Evolutionary conservation across 768 basidiomycete genomes (phyloP).

Genomic region (Boletales sp.): DNA sequence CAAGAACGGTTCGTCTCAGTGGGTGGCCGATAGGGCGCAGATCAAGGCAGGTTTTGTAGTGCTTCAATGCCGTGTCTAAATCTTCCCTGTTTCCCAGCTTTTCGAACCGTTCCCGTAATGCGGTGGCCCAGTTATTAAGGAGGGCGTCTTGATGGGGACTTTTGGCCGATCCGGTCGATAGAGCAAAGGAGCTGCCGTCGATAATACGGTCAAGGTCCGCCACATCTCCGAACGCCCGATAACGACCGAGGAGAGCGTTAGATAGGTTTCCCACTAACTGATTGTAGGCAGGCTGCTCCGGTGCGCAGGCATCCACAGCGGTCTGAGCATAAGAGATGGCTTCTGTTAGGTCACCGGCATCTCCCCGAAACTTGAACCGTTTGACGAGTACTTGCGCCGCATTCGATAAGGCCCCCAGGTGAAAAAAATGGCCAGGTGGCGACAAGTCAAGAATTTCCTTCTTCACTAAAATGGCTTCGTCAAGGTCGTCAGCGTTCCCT

Average conservation of each 20-base stretch:
- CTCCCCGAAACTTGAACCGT: conserved; percentile 21
- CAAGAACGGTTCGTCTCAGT: conserved; percentile 8
- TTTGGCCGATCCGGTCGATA: conserved; percentile 1
- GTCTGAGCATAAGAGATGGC: conserved; percentile 14
- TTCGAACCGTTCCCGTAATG: conserved; percentile 16
- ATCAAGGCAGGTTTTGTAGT: conserved; percentile 15
- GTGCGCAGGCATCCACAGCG: conserved; percentile 8
- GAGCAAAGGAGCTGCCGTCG: conserved; percentile 7
- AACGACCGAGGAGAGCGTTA: conserved; percentile 17
- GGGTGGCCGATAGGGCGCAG: conserved; percentile 20
- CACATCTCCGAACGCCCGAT: conserved; percentile 13
- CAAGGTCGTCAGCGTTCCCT: conserved; percentile 22
- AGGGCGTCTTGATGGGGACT: conserved; percentile 13
- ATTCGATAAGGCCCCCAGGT: background rate
- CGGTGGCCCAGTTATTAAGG: conserved; percentile 18
- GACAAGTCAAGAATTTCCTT: conserved; percentile 18
- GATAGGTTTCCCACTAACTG: conserved; percentile 14
- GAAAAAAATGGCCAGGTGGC: conserved; percentile 18
- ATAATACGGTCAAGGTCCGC: conserved; percentile 16
- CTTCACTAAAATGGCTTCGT: conserved; percentile 18
- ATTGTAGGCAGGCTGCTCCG: conserved; percentile 10
- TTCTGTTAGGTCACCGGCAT: conserved; percentile 18
- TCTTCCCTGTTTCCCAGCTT: conserved; percentile 13
- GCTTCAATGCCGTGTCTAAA: conserved; percentile 13
- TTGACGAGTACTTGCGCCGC: conserved; percentile 4